Conservation (phyloP, 2,329 filamentous ascomycete species). For the Davidsoniella virescens region DNA sequence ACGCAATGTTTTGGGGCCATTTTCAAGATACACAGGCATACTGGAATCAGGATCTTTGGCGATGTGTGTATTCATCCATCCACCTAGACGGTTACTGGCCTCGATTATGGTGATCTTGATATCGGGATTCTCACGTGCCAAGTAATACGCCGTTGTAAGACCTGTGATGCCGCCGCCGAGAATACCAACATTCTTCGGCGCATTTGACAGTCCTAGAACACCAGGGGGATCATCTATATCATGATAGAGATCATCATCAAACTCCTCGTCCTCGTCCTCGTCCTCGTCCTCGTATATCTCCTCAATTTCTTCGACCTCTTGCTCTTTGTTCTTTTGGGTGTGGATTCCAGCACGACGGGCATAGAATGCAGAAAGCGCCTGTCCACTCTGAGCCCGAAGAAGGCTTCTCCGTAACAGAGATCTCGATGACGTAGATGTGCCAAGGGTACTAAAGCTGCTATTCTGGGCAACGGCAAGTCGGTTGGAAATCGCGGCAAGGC, state of each 20-base stretch:
- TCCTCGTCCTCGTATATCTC: not conserved
- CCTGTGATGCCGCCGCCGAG: slow-evolving; percentile 75
- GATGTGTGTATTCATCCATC: slow-evolving; percentile 64
- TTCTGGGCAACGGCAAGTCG: no score
- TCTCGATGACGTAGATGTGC: no score
- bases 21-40: slow-evolving; percentile 10
- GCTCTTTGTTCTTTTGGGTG: not conserved
- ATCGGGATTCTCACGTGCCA: slow-evolving; percentile 33
- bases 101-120: slow-evolving; percentile 23
- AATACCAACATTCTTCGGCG: slow-evolving; percentile 38
- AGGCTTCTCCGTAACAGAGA: no score
- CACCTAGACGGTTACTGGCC: slow-evolving; percentile 50
- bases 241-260: not conserved
- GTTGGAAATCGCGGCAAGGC: no score
- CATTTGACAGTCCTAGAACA: not conserved
- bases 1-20: slow-evolving; percentile 61
- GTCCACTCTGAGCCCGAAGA: no score
- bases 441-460: no score
- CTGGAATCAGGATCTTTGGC: slow-evolving; percentile 23
- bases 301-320: not conserved
- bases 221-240: not conserved
- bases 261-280: not conserved
- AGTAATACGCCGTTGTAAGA: slow-evolving; percentile 60
- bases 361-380: not conserved
- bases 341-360: not conserved